phyloP scores from a whole-genome alignment of 2,329 filamentous ascomycete species.

The Botrytis hyacinthi region DNA sequence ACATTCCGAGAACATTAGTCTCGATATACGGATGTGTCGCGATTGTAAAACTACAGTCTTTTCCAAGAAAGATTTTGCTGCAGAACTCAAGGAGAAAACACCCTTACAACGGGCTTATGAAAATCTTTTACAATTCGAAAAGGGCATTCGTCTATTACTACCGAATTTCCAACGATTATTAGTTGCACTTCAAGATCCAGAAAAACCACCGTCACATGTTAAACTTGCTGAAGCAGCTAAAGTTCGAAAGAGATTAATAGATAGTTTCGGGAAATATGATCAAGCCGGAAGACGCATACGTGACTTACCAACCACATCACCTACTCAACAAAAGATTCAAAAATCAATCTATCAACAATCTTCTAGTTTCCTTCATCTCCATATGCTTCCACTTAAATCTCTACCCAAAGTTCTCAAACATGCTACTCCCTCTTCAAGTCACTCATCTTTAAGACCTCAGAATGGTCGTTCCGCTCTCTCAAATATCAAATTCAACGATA shows the following conservation, averaged over 20 bases:
- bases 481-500: conserved; percentile 56
- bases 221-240: conserved; percentile 68
- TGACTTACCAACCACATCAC: conserved; percentile 62
- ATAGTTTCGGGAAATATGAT: conserved; percentile 70
- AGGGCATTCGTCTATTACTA: conserved; percentile 65
- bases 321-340: conserved; percentile 62
- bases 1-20: conserved; percentile 52
- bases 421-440: conserved; percentile 52
- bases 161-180: conserved; percentile 69
- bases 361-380: conserved; percentile 65
- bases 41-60: conserved; percentile 77
- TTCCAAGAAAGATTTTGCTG: conserved; percentile 63
- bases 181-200: conserved; percentile 62
- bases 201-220: conserved; percentile 46
- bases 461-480: conserved; percentile 47
- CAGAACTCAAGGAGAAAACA: conserved; percentile 55
- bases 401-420: conserved; percentile 60
- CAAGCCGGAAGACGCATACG: conserved; percentile 65
- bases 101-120: conserved; percentile 64
- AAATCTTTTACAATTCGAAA: conserved; percentile 67
- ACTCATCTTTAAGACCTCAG: conserved; percentile 23
- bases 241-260: conserved; percentile 68
- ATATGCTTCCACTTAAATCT: conserved; percentile 71
- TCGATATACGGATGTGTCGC: conserved; percentile 89
- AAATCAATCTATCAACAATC: conserved; percentile 68